Evolutionary conservation across 148 eudicot species (phyloP).

Genomic region (Simmondsia chinensis): DNA sequence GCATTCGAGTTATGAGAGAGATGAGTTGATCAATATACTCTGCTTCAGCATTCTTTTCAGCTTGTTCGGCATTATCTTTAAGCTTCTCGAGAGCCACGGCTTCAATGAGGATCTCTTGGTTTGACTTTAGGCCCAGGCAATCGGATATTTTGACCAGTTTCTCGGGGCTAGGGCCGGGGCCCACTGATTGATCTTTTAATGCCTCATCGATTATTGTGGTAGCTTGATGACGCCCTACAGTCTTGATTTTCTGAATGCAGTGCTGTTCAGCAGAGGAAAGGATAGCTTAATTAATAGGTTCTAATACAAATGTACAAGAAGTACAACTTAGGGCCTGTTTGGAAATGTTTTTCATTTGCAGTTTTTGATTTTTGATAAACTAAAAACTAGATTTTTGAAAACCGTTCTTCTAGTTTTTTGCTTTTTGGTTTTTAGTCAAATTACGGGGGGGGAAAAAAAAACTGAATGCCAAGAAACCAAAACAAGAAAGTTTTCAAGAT

Average conservation of each 20-base stretch:
- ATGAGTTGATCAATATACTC: conserved; percentile 74
- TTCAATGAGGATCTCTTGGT: conserved; percentile 88
- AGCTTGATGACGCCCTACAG: conserved; percentile 30
- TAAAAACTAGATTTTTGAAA: no score
- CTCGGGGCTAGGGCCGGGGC: conserved; percentile 56
- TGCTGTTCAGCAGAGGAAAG: conserved; percentile 24
- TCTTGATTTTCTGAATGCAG: conserved; percentile 47
- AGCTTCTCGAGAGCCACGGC: conserved; percentile 91
- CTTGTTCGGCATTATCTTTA: conserved; percentile 90
- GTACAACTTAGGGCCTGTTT: no score
- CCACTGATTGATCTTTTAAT: conserved; percentile 52
- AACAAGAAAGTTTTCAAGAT: no score
- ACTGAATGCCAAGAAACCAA: no score
- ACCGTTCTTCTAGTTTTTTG: no score
- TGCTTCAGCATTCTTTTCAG: conserved; percentile 71
- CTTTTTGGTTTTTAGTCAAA: no score
- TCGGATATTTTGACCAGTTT: conserved; percentile 49
- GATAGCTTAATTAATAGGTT: no score
- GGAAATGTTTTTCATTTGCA: no score
- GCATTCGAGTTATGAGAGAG: conserved; percentile 65
- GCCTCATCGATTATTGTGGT: conserved; percentile 44
- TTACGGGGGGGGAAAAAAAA: no score
- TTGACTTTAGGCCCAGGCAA: conserved; percentile 55
- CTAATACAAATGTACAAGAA: no score
- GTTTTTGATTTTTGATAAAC: no score